phyloP scores from a whole-genome alignment of 768 basidiomycete genomes.

The Macrocybe gigantea region DNA sequence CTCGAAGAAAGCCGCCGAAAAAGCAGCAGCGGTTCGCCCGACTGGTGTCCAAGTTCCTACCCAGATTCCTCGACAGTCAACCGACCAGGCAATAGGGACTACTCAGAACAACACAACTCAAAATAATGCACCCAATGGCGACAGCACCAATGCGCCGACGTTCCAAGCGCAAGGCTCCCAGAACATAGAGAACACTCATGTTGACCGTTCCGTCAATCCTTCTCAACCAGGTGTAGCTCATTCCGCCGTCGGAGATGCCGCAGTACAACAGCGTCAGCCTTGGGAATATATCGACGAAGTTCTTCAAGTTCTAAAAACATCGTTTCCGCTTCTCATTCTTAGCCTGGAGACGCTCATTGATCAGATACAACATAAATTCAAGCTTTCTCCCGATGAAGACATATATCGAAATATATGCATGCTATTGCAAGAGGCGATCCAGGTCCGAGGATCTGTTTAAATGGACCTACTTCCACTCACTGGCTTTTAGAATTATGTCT shows the following conservation, averaged over 20 bases:
- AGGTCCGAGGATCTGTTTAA: slow-evolving; percentile 39
- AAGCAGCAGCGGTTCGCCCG: slow-evolving; percentile 3
- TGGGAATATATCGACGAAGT: slow-evolving; percentile 94
- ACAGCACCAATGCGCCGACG: too few relatives aligned
- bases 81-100: slow-evolving; percentile 12
- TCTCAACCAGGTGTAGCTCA: slow-evolving; percentile 5
- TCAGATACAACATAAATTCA: slow-evolving; percentile 86
- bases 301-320: slow-evolving; percentile 88
- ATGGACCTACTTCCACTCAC: background rate
- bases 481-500: slow-evolving; percentile 52
- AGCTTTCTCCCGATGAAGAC: slow-evolving; percentile 86
- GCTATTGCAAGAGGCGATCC: slow-evolving; percentile 81
- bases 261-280: slow-evolving; percentile 50
- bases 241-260: slow-evolving; percentile 14
- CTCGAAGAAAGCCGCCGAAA: slow-evolving; percentile 34
- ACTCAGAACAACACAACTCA: too few relatives aligned
- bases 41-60: slow-evolving; percentile 2
- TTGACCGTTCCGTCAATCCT: slow-evolving; percentile 9
- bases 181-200: slow-evolving; percentile 13
- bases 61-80: slow-evolving; percentile 26
- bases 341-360: slow-evolving; percentile 98
- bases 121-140: too few relatives aligned
- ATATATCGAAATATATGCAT: slow-evolving; percentile 88
- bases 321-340: slow-evolving; percentile 89
- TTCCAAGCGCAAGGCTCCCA: slow-evolving; percentile 11